These are phyloP conservation scores for Parachaetomium inaequale DNA, from an alignment of 495 filamentous ascomycete genomes.

Conservation along the genomic window DNA sequence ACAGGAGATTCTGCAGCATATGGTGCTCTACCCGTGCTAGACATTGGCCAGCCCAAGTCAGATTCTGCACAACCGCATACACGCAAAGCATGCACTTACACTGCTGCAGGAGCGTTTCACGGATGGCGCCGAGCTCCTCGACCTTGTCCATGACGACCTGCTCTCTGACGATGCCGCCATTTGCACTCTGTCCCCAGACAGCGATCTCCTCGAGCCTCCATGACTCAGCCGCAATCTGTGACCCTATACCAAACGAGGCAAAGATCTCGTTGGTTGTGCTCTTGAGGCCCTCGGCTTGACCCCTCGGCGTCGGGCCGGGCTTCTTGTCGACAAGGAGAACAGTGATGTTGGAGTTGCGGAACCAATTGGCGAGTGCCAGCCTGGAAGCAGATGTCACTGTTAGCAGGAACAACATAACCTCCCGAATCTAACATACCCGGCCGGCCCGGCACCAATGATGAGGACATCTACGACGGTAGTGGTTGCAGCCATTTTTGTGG, in stretches of 20 bases:
- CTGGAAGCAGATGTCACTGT: constrained; percentile 32
- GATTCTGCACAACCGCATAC: too few relatives aligned
- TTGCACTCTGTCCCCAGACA: constrained; percentile 12
- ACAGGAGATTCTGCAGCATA: constrained; percentile 35
- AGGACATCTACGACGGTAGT: constrained; percentile 48
- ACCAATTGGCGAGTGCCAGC: constrained; percentile 22
- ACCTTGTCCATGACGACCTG: constrained; percentile 21
- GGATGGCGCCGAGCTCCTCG: constrained; percentile 17
- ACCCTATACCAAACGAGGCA: constrained; percentile 20
- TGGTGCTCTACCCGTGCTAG: constrained; percentile 38
- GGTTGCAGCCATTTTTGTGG: too few relatives aligned
- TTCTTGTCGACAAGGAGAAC: constrained; percentile 22
- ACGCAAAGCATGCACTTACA: constrained; percentile 1
- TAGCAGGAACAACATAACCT: constrained; percentile 49
- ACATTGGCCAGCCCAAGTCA: constrained; percentile 44
- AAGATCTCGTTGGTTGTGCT: constrained; percentile 25
- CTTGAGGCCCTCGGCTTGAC: constrained; percentile 24
- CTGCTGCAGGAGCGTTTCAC: constrained; percentile 21
- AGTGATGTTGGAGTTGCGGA: constrained; percentile 15
- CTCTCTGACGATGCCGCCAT: constrained; percentile 23
- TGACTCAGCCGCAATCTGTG: constrained; percentile 17
- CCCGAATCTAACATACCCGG: constrained; percentile 58
- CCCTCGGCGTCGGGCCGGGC: constrained; percentile 14
- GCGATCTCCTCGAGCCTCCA: constrained; percentile 26
- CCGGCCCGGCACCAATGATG: constrained; percentile 65